phyloP scores from a whole-genome alignment of 495 filamentous ascomycete species.

The Rostrohypoxylon terebratum region DNA sequence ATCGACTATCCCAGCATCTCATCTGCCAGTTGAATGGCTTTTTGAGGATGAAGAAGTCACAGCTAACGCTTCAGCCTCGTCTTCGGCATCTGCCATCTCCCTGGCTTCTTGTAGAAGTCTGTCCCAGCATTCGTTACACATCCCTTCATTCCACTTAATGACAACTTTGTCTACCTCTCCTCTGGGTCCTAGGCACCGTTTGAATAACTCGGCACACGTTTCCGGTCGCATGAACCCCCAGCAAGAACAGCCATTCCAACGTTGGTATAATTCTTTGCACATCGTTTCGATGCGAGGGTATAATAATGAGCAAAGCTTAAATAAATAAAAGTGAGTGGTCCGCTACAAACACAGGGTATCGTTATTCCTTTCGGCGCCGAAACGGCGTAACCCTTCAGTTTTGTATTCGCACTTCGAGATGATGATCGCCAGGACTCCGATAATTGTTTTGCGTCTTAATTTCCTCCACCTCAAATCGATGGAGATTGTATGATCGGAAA shows the following conservation, averaged over 20 bases:
- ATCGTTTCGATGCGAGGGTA: slow-evolving; percentile 25
- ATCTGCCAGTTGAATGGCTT: slow-evolving; percentile 24
- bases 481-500: slow-evolving; percentile 19
- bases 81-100: slow-evolving; percentile 49
- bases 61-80: slow-evolving; percentile 31
- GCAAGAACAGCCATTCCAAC: slow-evolving; percentile 48
- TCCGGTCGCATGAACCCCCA: slow-evolving; percentile 49
- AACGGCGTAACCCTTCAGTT: slow-evolving; percentile 12
- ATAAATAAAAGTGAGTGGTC: slow-evolving; percentile 8
- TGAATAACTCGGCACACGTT: slow-evolving; percentile 48
- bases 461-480: slow-evolving; percentile 4
- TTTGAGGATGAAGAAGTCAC: slow-evolving; percentile 34
- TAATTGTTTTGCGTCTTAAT: slow-evolving; percentile 14
- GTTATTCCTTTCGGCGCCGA: slow-evolving; percentile 13
- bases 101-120: slow-evolving; percentile 48
- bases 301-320: not conserved
- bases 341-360: not conserved
- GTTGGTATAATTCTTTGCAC: slow-evolving; percentile 51
- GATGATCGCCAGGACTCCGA: not conserved
- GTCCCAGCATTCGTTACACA: slow-evolving; percentile 52
- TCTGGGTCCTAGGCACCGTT: slow-evolving; percentile 48
- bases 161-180: slow-evolving; percentile 49
- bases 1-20: not conserved
- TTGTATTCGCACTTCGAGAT: slow-evolving; percentile 17
- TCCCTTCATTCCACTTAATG: slow-evolving; percentile 51